Evolutionary conservation across 139 green algal genomes (phyloP), one percentile per base, ranked within the genome.

Genomic region (Chlamydomonas sphaeroides): DNA sequence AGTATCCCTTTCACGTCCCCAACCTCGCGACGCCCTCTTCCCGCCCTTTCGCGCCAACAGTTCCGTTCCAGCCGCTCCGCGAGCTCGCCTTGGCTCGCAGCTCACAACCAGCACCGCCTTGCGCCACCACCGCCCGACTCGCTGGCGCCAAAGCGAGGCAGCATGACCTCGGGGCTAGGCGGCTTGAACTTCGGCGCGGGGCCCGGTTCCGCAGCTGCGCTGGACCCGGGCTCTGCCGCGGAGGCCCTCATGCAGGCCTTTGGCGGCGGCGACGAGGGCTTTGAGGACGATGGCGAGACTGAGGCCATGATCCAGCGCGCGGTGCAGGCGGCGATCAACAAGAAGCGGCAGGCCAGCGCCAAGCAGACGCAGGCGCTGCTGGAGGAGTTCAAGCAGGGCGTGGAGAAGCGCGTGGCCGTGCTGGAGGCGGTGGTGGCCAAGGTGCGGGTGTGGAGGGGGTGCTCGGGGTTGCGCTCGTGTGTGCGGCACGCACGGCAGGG

Each of bases 261-360:
- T 6, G 56, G 25, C 56, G 23, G 56, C 51, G 20, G 20, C 56
- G 63, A 75, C 33, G 70, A 65, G 26, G 76, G 45, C 61, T 48
- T 65, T 11, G 62, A 66, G 33, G 76, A 32, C 5, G 63, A 84
- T 33, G 77, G 68, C 49, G 65, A 76, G 30, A 65, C 75, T 1
- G 23, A 76, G 48, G 14, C 51, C 2, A 84, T 82, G 62, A n/a
- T 82, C 62, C 75, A 84, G 45, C 62, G 67, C 41, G 42, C 65
- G 20, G 32, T 82, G 33, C 45, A 72, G 36, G 39, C 72, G 26
- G 51, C 75, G 0, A 18, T 75, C 26, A 49, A 75, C 14, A 84
- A 84, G 36, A 84, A 84, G 48, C 38, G 39, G 14, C 25, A 23
- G 35, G 35, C 48, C 28, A 45, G 33, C 1, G 77, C 65, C 5